phyloP scores from a whole-genome alignment of 2,329 filamentous ascomycete genomes.

The Drechslerella stenobrocha region DNA sequence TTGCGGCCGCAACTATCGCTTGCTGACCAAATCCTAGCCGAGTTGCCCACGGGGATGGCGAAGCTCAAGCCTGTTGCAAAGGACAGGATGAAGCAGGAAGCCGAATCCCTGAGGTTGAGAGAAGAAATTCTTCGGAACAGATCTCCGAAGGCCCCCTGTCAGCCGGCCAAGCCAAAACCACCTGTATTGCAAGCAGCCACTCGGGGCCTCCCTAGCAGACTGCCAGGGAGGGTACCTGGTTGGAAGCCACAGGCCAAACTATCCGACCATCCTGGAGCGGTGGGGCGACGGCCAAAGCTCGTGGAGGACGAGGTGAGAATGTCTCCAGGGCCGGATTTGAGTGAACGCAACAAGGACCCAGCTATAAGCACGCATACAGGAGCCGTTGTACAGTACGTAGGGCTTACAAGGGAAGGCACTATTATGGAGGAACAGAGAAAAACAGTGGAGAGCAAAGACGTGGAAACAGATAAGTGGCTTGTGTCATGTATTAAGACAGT shows the following conservation, averaged over 20 bases:
- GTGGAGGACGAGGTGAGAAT: no score
- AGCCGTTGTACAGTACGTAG: no score
- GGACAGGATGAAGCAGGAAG: slow-evolving; percentile 4
- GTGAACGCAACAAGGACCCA: no score
- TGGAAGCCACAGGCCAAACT: no score
- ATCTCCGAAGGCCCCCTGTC: not conserved
- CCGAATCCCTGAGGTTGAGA: not conserved
- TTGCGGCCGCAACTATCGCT: slow-evolving; percentile 7
- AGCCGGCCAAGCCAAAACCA: not conserved
- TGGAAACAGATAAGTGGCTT: slow-evolving; percentile 6
- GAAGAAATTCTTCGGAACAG: slow-evolving; percentile 16
- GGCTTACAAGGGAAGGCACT: no score
- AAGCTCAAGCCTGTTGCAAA: slow-evolving; percentile 4
- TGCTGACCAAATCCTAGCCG: not conserved
- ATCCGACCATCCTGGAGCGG: no score
- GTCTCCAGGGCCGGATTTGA: no score
- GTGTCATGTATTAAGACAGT: slow-evolving; percentile 16
- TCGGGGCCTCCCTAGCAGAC: not conserved
- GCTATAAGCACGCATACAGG: no score
- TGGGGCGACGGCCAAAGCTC: no score
- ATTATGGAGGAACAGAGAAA: not conserved
- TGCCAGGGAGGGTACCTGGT: no score
- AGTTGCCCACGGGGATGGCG: slow-evolving; percentile 3
- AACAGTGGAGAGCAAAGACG: not conserved
- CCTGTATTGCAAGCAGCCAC: not conserved